Evolutionary conservation across 176 grass and related monocot genomes (phyloP).

Genomic region (Musa troglodytarum): DNA sequence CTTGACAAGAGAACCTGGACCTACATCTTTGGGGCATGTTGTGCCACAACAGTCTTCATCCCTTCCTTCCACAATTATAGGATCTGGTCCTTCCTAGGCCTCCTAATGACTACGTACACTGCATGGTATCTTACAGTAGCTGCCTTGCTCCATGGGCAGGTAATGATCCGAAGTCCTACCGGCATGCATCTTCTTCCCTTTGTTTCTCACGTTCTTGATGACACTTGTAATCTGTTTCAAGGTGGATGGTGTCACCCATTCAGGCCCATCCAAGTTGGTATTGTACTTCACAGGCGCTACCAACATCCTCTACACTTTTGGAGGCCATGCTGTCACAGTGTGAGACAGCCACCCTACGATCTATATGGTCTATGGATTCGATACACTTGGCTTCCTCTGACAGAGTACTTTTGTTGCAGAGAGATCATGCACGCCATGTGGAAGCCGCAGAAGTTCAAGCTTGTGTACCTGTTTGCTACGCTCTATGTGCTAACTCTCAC

Average conservation of each 20-base stretch:
- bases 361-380: background rate
- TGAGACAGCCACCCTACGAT: slow-evolving; percentile 23
- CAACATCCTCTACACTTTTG: slow-evolving; percentile 98
- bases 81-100: slow-evolving; percentile 92
- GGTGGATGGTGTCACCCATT: slow-evolving; percentile 65
- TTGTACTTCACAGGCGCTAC: slow-evolving; percentile 96
- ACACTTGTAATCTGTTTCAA: slow-evolving; percentile 7
- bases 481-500: slow-evolving; percentile 84
- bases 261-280: slow-evolving; percentile 77
- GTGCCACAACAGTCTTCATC: slow-evolving; percentile 89
- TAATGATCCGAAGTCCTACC: background rate
- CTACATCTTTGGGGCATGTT: slow-evolving; percentile 96
- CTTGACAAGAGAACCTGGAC: slow-evolving; percentile 97
- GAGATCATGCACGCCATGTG: slow-evolving; percentile 99
- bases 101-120: slow-evolving; percentile 84
- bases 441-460: slow-evolving; percentile 94
- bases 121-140: slow-evolving; percentile 86
- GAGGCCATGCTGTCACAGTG: slow-evolving; percentile 98
- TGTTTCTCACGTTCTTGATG: background rate
- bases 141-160: slow-evolving; percentile 60
- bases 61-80: slow-evolving; percentile 97
- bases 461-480: slow-evolving; percentile 72
- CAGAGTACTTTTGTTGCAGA: slow-evolving; percentile 24
- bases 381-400: background rate
- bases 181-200: background rate